Percentiles rank a stretch among this genome's conserved stretches.
Evolutionary conservation across 352 stramenopile species (phyloP).

Genomic region (Thalassiosira pacifica): DNA sequence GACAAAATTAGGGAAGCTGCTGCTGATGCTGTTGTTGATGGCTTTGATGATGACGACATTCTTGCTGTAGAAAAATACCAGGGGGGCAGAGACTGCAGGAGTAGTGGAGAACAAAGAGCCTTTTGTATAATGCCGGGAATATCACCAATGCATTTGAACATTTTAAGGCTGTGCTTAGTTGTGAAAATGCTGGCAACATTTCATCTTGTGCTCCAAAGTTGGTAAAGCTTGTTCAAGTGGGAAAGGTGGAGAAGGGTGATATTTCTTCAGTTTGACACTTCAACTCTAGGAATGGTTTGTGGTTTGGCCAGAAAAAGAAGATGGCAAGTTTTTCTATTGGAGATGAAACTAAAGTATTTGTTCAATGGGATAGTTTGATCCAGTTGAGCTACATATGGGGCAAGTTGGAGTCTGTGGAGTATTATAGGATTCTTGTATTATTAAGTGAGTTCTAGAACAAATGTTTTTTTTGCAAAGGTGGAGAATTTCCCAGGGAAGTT

Average conservation of each 20-base stretch:
- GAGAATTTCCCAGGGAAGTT: no score
- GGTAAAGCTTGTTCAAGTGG: constrained; percentile 11
- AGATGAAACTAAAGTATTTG: not conserved
- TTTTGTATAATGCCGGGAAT: not conserved
- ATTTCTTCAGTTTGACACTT: not conserved
- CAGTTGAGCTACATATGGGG: not conserved
- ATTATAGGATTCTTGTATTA: not conserved
- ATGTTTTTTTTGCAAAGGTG: not conserved
- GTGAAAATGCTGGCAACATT: not conserved
- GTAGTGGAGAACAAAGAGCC: not conserved
- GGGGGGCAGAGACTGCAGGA: not conserved
- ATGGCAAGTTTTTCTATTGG: not conserved
- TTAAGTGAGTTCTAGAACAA: not conserved
- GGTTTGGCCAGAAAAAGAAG: constrained; percentile 7
- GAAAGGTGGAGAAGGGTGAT: constrained; percentile 10
- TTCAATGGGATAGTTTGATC: not conserved
- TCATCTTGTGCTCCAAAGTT: not conserved
- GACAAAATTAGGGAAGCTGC: not conserved
- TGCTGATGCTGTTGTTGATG: not conserved
- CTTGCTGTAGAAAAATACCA: not conserved
- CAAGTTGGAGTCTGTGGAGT: not conserved
- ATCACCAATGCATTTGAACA: not conserved
- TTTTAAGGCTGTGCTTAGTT: not conserved
- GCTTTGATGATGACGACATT: not conserved
- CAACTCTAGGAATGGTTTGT: constrained; percentile 12